Conservation (phyloP, 352 stramenopile genomes). For the Phytophthora vignae region DNA sequence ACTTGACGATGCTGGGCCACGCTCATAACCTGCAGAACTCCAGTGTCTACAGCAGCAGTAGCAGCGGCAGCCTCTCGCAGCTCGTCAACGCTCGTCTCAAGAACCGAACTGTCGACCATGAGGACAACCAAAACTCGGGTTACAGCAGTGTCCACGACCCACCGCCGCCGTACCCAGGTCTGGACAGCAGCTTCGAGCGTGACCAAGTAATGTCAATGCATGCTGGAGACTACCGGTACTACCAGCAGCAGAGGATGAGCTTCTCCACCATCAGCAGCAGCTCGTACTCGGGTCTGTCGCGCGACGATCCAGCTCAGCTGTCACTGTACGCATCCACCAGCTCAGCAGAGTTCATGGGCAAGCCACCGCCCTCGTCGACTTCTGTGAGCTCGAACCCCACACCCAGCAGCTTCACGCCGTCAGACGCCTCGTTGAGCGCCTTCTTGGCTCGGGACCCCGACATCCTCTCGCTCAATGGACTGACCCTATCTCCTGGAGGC, state of each 20-base stretch:
- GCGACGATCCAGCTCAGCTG: slow-evolving; percentile 32
- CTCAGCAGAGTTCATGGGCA: slow-evolving; percentile 37
- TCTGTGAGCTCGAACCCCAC: slow-evolving; percentile 19
- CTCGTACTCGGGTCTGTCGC: slow-evolving; percentile 51
- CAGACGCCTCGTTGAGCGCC: slow-evolving; percentile 42
- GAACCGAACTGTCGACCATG: neutral
- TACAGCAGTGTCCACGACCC: slow-evolving; percentile 11
- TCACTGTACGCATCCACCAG: slow-evolving; percentile 29
- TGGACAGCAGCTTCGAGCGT: slow-evolving; percentile 15
- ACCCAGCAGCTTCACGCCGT: slow-evolving; percentile 38
- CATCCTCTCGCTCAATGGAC: slow-evolving; percentile 49
- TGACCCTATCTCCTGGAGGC: slow-evolving; percentile 38
- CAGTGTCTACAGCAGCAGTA: slow-evolving; percentile 25
- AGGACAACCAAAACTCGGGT: neutral
- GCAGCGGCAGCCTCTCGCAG: slow-evolving; percentile 30
- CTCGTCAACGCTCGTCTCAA: slow-evolving; percentile 26
- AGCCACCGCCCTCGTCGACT: slow-evolving; percentile 4
- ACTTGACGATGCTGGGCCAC: slow-evolving; percentile 28
- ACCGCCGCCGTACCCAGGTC: slow-evolving; percentile 21
- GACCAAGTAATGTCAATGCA: slow-evolving; percentile 28
- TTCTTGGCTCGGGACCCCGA: slow-evolving; percentile 49
- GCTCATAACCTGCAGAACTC: slow-evolving; percentile 16
- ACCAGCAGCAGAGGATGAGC: slow-evolving; percentile 41
- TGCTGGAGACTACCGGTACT: slow-evolving; percentile 21
- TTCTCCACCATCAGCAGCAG: slow-evolving; percentile 61